Percentiles rank a stretch among this genome's conserved stretches.
These are phyloP conservation scores for Pseudodiploospora longispora DNA, from an alignment of 2,329 filamentous ascomycete species.

Conservation along the genomic window DNA sequence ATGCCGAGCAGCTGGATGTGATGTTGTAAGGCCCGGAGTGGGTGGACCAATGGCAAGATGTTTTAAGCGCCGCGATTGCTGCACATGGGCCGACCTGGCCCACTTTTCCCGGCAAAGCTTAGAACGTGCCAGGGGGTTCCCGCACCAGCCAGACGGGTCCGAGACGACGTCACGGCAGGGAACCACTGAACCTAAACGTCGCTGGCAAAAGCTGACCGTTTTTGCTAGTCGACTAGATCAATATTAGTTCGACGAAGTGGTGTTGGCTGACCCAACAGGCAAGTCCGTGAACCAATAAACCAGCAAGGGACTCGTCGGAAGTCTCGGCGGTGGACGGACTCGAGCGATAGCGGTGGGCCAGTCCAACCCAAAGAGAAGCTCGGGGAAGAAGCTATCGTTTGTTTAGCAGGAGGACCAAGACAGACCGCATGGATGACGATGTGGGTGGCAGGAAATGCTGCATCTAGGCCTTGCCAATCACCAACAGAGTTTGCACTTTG, in stretches of 20 bases:
- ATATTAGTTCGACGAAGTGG: not conserved
- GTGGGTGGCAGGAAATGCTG: slow-evolving; percentile 3
- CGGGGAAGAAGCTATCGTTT: too few species aligned
- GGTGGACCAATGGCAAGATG: slow-evolving; percentile 16
- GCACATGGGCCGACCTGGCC: slow-evolving; percentile 17
- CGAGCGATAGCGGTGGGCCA: not conserved
- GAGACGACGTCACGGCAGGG: slow-evolving; percentile 4
- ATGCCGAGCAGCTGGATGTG: slow-evolving; percentile 12
- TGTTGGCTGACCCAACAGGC: not conserved
- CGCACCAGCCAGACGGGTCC: not conserved
- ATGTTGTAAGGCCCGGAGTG: slow-evolving; percentile 12
- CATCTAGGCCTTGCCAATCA: slow-evolving; percentile 4
- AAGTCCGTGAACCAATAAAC: not conserved
- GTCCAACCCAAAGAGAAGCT: not conserved
- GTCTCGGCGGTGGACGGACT: not conserved
- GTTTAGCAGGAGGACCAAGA: too few species aligned
- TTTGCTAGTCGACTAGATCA: not conserved
- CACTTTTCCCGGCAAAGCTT: slow-evolving; percentile 14
- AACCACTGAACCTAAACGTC: not conserved
- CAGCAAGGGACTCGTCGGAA: not conserved
- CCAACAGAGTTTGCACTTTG: slow-evolving; percentile 1
- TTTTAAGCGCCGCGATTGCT: slow-evolving; percentile 23
- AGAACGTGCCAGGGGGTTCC: slow-evolving; percentile 7
- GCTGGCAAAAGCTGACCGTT: not conserved
- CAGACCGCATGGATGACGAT: not conserved